phyloP scores from a whole-genome alignment of 1,284 basidiomycete species.

The Kalmanozyma brasiliensis region DNA sequence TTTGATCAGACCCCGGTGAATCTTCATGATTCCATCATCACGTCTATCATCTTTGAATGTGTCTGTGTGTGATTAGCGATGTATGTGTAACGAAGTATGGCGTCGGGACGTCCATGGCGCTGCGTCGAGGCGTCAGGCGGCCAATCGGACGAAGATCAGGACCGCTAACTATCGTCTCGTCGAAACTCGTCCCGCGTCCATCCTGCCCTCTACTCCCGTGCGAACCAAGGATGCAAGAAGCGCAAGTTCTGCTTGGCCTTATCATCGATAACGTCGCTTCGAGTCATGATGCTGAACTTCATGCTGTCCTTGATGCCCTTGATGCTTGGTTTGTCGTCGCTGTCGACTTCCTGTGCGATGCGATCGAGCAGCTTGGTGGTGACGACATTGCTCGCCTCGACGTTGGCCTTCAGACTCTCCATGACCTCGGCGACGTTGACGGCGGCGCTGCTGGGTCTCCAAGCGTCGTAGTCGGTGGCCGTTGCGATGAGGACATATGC shows the following conservation, averaged over 20 bases:
- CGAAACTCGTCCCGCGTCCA: not conserved
- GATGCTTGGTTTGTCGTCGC: slow-evolving; percentile 48
- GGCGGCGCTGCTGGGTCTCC: slow-evolving; percentile 77
- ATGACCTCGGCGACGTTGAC: slow-evolving; percentile 91
- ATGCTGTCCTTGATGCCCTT: slow-evolving; percentile 53
- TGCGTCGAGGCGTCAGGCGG: too few species aligned
- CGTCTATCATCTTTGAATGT: too few species aligned
- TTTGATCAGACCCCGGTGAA: too few species aligned
- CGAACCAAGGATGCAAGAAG: slow-evolving; percentile 75
- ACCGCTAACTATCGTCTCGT: too few species aligned
- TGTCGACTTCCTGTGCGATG: slow-evolving; percentile 71
- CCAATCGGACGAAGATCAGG: too few species aligned
- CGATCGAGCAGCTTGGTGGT: slow-evolving; percentile 81
- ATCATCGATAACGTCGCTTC: slow-evolving; percentile 74
- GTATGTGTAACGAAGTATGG: too few species aligned
- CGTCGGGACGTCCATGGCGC: not conserved
- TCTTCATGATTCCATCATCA: too few species aligned
- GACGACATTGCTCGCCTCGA: slow-evolving; percentile 78
- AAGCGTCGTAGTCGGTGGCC: slow-evolving; percentile 69
- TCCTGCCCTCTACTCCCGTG: slow-evolving; percentile 19
- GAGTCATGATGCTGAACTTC: slow-evolving; percentile 77
- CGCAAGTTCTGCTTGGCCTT: slow-evolving; percentile 79
- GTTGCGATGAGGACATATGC: slow-evolving; percentile 69
- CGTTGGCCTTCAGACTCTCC: slow-evolving; percentile 86
- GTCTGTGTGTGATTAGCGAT: too few species aligned